These are phyloP conservation scores for Pseudoscleropodium purum DNA, from an alignment of 225 moss, liverwort and hornwort genomes.

Conservation along the genomic window DNA sequence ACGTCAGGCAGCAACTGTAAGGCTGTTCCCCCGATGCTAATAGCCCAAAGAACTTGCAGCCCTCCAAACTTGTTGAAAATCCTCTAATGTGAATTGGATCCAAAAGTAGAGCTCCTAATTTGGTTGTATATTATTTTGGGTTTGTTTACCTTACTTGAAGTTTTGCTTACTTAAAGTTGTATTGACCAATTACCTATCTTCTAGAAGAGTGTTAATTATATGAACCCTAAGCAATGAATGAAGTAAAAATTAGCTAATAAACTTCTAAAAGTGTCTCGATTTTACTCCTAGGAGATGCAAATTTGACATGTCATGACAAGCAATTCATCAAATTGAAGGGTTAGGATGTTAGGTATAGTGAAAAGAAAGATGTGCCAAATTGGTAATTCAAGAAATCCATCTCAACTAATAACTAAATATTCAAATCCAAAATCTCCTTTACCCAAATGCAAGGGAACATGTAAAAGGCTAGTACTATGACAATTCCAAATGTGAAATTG, in stretches of 20 bases:
- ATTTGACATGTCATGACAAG: rapidly evolving
- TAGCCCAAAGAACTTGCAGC: too few species aligned
- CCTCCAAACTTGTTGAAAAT: too few species aligned
- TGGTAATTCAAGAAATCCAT: neutral
- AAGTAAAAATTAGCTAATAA: neutral
- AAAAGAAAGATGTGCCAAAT: neutral
- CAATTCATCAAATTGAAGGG: neutral
- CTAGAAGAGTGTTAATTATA: neutral
- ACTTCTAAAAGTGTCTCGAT: neutral
- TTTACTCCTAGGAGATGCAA: neutral
- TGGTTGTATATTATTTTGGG: rapidly evolving
- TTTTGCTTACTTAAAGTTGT: neutral
- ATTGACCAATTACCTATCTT: neutral
- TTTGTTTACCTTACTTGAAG: neutral
- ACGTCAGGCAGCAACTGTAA: too few species aligned
- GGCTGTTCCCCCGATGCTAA: too few species aligned
- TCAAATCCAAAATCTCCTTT: rapidly evolving
- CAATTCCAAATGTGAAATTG: neutral
- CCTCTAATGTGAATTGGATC: neutral
- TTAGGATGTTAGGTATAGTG: rapidly evolving
- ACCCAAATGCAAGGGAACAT: rapidly evolving
- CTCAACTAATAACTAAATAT: neutral
- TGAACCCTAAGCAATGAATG: neutral
- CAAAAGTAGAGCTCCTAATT: rapidly evolving
- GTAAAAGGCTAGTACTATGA: neutral